Evolutionary conservation across 1,284 basidiomycete genomes (phyloP), one percentile per base, ranked within the genome.

Genomic region (Cutaneotrichosporon cyanovorans): DNA sequence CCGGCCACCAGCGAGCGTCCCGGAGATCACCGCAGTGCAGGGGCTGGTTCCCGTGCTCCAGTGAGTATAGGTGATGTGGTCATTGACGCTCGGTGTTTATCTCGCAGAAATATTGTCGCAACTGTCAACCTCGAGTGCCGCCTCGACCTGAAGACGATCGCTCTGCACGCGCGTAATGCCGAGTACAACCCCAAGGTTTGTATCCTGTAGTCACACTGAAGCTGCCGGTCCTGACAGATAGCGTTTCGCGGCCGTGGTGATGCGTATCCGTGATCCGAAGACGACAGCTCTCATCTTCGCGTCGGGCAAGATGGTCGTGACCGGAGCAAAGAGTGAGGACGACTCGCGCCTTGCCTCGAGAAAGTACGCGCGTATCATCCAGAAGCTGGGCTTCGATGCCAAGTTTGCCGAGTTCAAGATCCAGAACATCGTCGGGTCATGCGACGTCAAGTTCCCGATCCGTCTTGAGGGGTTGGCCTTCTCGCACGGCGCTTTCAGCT

Each of bases 331-430:
- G 79, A 90, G 86, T 30, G 95, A 99, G 74, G 95, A 98, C 71
- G 93, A 98, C 69, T 92, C 89, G 60, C 82, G 92, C 47, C 76
- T 99, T 48, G 95, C 95, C 40, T 93, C 91, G 59, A 85, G 95
- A 68, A 99, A 99, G 76, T 98, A 98, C 73, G 95, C 95, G 39
- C 85, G 95, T 51, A 99, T 98, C 66, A 93, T 99, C 42, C 95
- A 98, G 76, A 98, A 99, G 75, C 84, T 98, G 37, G 95, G 95
- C 31, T 98, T 99, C 72, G 93, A 98, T 59, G 92, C 95, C 65
- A 96, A 97, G 76, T 98, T 98, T 71, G 90, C 88, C 46, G 93
- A 99, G 75, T 98, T 98, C 78, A 99, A 98, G 77, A 98, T 98
- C 47, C 93, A 98, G 77, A 99, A 98, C 72, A 98, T 98, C 46